phyloP scores from a whole-genome alignment of 441 rosid species.

The Croton setiger region DNA sequence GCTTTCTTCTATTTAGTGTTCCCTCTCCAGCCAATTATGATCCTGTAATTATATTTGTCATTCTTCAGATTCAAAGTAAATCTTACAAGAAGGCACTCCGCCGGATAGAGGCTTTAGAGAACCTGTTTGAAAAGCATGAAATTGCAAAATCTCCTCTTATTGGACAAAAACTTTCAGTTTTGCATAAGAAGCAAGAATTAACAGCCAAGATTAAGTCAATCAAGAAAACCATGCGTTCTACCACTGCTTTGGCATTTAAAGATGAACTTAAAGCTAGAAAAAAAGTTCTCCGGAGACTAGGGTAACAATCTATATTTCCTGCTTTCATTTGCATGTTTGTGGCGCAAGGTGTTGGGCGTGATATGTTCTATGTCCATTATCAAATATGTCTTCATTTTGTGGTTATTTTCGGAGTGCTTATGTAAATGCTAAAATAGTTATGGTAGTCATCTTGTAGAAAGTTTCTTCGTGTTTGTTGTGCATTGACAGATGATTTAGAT shows the following conservation, averaged over 20 bases:
- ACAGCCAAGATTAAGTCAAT: conserved; percentile 72
- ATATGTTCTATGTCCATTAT: not conserved
- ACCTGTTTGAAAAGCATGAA: conserved; percentile 81
- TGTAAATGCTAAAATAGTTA: not conserved
- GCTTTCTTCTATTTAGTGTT: conserved; percentile 6
- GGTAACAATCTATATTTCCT: conserved; percentile 36
- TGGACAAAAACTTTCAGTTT: conserved; percentile 68
- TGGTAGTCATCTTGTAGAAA: not conserved
- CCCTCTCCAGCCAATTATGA: not conserved
- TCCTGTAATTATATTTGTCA: conserved; percentile 17
- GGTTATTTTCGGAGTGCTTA: not conserved
- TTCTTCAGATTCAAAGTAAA: conserved; percentile 64
- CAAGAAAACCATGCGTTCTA: conserved; percentile 70
- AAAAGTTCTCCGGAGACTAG: conserved; percentile 86
- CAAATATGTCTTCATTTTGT: not conserved
- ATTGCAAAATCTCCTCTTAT: conserved; percentile 87
- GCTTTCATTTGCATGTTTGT: not conserved
- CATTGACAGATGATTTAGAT: not conserved
- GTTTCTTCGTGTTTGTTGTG: not conserved
- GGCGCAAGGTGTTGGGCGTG: not conserved
- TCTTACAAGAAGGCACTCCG: conserved; percentile 75
- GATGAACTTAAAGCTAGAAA: conserved; percentile 98
- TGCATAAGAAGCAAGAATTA: conserved; percentile 76
- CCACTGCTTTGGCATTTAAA: conserved; percentile 83
- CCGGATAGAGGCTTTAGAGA: conserved; percentile 82